Base-by-base conservation (phyloP, 371 early-diverging fungal species). In the Apophysomyces sp. region DNA sequence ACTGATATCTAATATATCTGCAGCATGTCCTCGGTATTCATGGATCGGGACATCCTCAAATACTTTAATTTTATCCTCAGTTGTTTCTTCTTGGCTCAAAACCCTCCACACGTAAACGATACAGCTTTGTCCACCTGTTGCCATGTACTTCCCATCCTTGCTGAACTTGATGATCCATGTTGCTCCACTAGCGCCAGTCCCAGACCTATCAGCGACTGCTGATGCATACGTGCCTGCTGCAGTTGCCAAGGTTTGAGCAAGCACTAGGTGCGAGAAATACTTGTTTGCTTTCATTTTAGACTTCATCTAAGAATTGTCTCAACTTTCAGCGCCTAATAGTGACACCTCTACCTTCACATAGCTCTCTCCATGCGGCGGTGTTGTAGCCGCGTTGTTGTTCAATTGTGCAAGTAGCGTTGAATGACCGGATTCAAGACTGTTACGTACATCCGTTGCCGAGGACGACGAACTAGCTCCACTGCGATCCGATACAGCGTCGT, bases 71-170 rank as follows among this genome's bases (percentile, higher is more conserved):
- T 77, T 76, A 58, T 71, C 69, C 65, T 57, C 67, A 56, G 49
- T 60, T 61, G 34, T 44, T 5, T 68, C 65, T 36, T 51, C 41
- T 57, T 74, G 74, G 18, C 67, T 68, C 15, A 72, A 41, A 4
- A 92, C 69, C 37, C 81, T 79, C 93, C 93, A 95, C 1, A 94
- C 74, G 15, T 86, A 71, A n/a, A 95, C 68, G 13, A 86, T 63
- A 55, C 83, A 82, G 69, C 89, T 90, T 60, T 91, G 89, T 11
- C 92, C 91, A 41, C 88, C 92, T 7, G 84, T 79, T 4, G 94
- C 96, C 68, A 95, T 67, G 66, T 87, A 94, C 63, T 75, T 71
- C 11, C 96, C 96, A 72, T 87, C 86, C n/a, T 80, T 73, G 63
- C 89, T 91, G 59, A 94, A 92, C 54, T 86, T 76, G 74, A 91